phyloP scores from a whole-genome alignment of 176 grass and related monocot species.

The Phoenix dactylifera region DNA sequence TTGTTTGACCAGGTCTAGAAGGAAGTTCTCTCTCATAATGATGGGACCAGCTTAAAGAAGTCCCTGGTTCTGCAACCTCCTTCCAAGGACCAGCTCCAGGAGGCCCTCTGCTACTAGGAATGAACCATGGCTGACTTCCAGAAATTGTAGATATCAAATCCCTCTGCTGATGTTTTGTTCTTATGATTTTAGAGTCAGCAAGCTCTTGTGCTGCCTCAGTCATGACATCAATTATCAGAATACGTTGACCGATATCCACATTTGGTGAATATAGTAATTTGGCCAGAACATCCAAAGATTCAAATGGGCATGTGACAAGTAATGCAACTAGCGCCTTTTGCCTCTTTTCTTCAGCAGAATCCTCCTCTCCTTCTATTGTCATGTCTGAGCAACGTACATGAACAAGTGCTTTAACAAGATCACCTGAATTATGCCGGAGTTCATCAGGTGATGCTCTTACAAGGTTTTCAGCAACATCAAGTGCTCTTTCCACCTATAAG shows the following conservation, averaged over 20 bases:
- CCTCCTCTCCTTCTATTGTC: constrained; percentile 85
- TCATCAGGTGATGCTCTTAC: constrained; percentile 87
- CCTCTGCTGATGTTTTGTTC: constrained; percentile 24
- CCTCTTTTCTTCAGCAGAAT: constrained; percentile 80
- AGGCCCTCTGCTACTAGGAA: constrained; percentile 59
- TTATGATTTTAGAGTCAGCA: constrained; percentile 59
- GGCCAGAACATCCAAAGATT: constrained; percentile 68
- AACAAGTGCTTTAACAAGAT: constrained; percentile 75
- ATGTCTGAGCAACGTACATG: constrained; percentile 81
- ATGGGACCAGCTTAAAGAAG: constrained; percentile 53
- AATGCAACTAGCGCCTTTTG: constrained; percentile 77
- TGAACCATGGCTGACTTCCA: constrained; percentile 54
- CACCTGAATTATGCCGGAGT: constrained; percentile 53
- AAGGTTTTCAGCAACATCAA: constrained; percentile 63
- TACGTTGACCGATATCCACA: constrained; percentile 73
- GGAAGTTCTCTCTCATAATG: constrained; percentile 91
- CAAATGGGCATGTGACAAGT: constrained; percentile 74
- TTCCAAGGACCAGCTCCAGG: constrained; percentile 74
- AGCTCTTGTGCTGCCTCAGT: constrained; percentile 86
- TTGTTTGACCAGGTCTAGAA: constrained; percentile 67
- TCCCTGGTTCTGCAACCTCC: constrained; percentile 65
- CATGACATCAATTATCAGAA: constrained; percentile 93
- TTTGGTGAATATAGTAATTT: constrained; percentile 85
- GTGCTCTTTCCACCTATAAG: constrained; percentile 76
- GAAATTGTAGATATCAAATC: constrained; percentile 66